Percentiles rank a stretch among this genome's conserved stretches.
Evolutionary conservation across 306 rosid species (phyloP).

Genomic region (Comarum palustre): DNA sequence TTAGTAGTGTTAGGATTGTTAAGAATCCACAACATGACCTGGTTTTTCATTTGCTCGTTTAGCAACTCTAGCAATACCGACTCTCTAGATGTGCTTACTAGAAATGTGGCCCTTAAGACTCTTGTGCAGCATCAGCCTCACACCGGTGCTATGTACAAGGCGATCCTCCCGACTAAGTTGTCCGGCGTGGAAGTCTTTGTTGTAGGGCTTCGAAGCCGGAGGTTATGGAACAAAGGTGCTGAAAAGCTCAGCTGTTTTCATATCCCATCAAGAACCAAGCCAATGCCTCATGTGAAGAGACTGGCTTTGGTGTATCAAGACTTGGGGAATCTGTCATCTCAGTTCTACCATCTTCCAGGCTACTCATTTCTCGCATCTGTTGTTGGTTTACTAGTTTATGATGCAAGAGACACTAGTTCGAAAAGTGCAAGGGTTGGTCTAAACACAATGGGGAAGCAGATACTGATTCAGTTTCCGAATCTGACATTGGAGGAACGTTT

Average conservation of each 20-base stretch:
- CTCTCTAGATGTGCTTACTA: constrained; percentile 51
- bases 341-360: constrained; percentile 50
- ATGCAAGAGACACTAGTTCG: constrained; percentile 58
- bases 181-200: constrained; percentile 69
- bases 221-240: constrained; percentile 73
- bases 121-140: constrained; percentile 48
- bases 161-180: constrained; percentile 55
- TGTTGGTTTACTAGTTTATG: constrained; percentile 73
- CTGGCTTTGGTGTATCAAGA: constrained; percentile 66
- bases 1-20: constrained; percentile 19
- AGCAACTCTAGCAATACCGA: constrained; percentile 40
- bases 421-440: constrained; percentile 42
- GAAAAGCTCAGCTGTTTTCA: constrained; percentile 57
- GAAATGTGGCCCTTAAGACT: constrained; percentile 54
- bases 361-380: constrained; percentile 62
- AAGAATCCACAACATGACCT: constrained; percentile 24
- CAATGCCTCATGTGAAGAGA: constrained; percentile 73
- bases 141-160: constrained; percentile 59
- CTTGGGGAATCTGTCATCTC: constrained; percentile 71
- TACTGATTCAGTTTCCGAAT: constrained; percentile 48
- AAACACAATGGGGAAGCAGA: constrained; percentile 53
- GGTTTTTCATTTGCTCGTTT: constrained; percentile 41
- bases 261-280: constrained; percentile 65
- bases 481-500: constrained; percentile 21
- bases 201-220: constrained; percentile 61